phyloP scores from a whole-genome alignment of 768 basidiomycete species.

The Boletus sp. region DNA sequence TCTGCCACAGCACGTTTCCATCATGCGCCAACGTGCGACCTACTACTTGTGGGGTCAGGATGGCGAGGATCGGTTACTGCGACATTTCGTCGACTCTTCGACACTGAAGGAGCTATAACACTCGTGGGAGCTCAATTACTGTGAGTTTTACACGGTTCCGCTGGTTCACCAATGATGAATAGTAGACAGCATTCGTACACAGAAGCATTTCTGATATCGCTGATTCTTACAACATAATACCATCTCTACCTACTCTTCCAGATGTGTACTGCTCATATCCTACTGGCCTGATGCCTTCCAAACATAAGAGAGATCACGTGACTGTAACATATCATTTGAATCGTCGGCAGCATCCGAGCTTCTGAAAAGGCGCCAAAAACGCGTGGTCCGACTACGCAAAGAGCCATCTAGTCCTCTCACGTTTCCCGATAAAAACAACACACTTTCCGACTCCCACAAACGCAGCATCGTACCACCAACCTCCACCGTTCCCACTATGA shows the following conservation, averaged over 20 bases:
- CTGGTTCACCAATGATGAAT: conserved; percentile 5
- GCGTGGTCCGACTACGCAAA: too few relatives aligned
- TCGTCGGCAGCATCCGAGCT: neutral
- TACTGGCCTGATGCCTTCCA: neutral
- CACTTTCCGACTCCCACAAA: neutral
- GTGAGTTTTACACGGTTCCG: conserved; percentile 13
- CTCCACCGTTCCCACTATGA: neutral
- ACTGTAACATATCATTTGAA: neutral
- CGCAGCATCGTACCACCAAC: neutral
- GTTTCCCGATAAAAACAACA: neutral
- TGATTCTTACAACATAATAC: conserved; percentile 17
- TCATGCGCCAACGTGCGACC: conserved; percentile 52
- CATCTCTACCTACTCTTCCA: conserved; percentile 10
- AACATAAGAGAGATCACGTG: conserved; percentile 1
- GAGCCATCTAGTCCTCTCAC: neutral
- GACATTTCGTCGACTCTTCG: conserved; percentile 28
- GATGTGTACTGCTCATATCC: conserved; percentile 17
- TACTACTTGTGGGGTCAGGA: conserved; percentile 68
- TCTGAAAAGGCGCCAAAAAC: neutral
- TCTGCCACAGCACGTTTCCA: conserved; percentile 56
- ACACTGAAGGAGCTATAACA: conserved; percentile 30
- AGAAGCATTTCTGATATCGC: neutral
- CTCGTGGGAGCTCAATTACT: neutral
- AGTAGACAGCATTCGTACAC: conserved; percentile 5
- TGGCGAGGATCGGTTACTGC: conserved; percentile 33